Evolutionary conservation across 306 rosid species (phyloP), one percentile per base, ranked within the genome.

Genomic region (Castanea mollissima): DNA sequence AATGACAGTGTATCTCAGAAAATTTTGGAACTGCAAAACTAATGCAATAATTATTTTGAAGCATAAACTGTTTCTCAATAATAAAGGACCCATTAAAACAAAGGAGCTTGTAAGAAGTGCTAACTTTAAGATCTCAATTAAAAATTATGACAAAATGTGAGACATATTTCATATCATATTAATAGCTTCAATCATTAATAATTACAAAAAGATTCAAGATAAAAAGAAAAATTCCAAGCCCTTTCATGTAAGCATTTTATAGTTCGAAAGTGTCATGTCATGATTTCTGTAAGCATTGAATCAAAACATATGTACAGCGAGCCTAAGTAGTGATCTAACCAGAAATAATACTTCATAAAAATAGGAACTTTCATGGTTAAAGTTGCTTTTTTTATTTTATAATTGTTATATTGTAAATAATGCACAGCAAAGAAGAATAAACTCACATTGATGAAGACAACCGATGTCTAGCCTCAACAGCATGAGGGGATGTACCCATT

Each of bases 361-460:
- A 59, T 59, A 11, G 7, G 65, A 23, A 59, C 14, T 59, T 59
- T 27, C 29, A 58, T 58, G 31, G 1, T 20, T 20, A 58, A 21
- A n/a, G 63, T 58, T 58, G 29, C 15, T 12, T n/a, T n/a, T n/a
- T 7, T 20, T 55, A 15, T 57, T 10, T 38, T 6, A 38, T 7
- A 38, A 38, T 38, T 9, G 20, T 58, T 20, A 4, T 2, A 59
- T 4, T 20, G 2, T 6, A 58, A 58, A 58, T 9, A 58, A 8
- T 59, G 65, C 65, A 11, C 0, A 25, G 23, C 31, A 56, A 62
- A 12, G 56, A 44, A 79, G 79, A 51, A 71, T 78, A 74, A 67
- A 78, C 97, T 89, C 55, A 94, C 98, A 92, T 84, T 46, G 98
- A 86, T 79, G 94, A 60, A 51, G 93, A 87, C 73, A 87, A 84